Conservation (phyloP, 1,284 basidiomycete genomes). For the Clitocybe nebularis region DNA sequence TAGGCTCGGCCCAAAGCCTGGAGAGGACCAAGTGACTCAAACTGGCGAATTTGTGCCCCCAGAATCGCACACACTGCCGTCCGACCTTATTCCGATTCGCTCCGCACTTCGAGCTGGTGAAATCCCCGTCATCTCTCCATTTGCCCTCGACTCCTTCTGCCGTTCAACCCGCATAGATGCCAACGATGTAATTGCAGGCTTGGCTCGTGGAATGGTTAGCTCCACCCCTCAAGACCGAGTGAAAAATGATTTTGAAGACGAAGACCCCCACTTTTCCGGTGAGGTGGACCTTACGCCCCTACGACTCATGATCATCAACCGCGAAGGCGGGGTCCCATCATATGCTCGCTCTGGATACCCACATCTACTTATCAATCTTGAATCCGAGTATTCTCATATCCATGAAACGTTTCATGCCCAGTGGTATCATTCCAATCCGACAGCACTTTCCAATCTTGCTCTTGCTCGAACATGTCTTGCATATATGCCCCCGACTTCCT, state of each 20-base stretch:
- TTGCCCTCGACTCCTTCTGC: conserved; percentile 89
- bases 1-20: conserved; percentile 74
- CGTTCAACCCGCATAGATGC: conserved; percentile 83
- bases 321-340: conserved; percentile 95
- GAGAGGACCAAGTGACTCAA: conserved; percentile 34
- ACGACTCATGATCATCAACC: conserved; percentile 96
- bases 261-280: conserved; percentile 27
- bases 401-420: conserved; percentile 76
- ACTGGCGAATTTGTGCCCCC: conserved; percentile 42
- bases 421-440: conserved; percentile 83
- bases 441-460: conserved; percentile 84
- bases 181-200: conserved; percentile 88
- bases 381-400: conserved; percentile 87
- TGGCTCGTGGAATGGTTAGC: conserved; percentile 86
- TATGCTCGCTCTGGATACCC: conserved; percentile 94
- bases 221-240: conserved; percentile 42
- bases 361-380: conserved; percentile 94
- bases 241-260: conserved; percentile 26
- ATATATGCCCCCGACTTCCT: conserved; percentile 92
- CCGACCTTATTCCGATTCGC: conserved; percentile 79
- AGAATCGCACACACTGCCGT: conserved; percentile 72
- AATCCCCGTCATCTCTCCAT: conserved; percentile 94
- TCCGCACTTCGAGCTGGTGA: conserved; percentile 89
- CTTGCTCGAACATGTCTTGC: conserved; percentile 85
- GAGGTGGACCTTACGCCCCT: conserved; percentile 83